phyloP scores from a whole-genome alignment of 305 asterid species.

The Fraxinus ornus region DNA sequence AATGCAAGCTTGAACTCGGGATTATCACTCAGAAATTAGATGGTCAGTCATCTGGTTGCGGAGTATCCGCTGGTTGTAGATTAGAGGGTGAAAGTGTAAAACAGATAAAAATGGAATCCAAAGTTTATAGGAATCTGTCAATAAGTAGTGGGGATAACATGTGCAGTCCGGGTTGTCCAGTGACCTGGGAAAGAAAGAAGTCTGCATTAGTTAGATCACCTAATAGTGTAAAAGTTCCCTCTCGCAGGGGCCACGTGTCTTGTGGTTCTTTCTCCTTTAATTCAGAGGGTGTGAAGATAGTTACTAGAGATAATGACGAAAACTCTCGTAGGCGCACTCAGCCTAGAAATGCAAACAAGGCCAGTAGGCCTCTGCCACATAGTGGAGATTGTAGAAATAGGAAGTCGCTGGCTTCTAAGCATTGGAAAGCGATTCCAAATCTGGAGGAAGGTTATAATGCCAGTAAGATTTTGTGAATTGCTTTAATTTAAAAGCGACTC shows the following conservation, averaged over 20 bases:
- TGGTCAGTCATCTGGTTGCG: conserved; percentile 47
- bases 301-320: conserved; percentile 76
- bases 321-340: conserved; percentile 50
- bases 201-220: conserved; percentile 55
- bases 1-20: conserved; percentile 55
- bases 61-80: neutral
- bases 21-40: conserved; percentile 44
- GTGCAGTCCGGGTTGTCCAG: conserved; percentile 22
- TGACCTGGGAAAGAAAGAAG: conserved; percentile 36
- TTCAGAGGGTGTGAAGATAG: conserved; percentile 73
- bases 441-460: conserved; percentile 35
- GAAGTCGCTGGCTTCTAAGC: conserved; percentile 46
- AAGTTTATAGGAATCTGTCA: conserved; percentile 41
- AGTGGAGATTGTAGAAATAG: conserved; percentile 41
- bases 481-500: conserved; percentile 4
- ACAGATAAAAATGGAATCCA: conserved; percentile 39
- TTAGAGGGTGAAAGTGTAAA: conserved; percentile 47
- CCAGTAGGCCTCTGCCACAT: conserved; percentile 29
- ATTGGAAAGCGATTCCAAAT: conserved; percentile 38
- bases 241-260: conserved; percentile 41
- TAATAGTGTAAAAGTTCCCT: conserved; percentile 56
- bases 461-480: conserved; percentile 40
- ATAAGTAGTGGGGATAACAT: conserved; percentile 33
- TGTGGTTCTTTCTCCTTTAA: conserved; percentile 45
- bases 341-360: conserved; percentile 46